These are phyloP conservation scores for Solanum acaule DNA, from an alignment of 257 asterid genomes.

Conservation along the genomic window DNA sequence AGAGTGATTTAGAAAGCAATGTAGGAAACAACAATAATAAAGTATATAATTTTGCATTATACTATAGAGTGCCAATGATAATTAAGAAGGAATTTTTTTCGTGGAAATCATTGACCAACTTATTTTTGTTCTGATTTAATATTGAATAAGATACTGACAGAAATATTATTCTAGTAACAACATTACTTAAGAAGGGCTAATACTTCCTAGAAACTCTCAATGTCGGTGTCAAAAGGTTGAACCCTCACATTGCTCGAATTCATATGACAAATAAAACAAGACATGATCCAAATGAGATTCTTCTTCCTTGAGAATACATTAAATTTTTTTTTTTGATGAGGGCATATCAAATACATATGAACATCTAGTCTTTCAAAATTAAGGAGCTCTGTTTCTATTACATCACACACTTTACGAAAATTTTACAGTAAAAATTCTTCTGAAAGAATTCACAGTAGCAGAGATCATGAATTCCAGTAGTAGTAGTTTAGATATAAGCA, in stretches of 20 bases:
- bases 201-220: conserved; percentile 41
- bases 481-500: too few relatives aligned
- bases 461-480: too few relatives aligned
- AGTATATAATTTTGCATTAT: background rate
- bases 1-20: background rate
- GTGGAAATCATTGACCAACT: background rate
- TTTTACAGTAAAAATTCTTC: too few relatives aligned
- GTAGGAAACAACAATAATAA: background rate
- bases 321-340: too few relatives aligned
- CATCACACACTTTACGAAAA: too few relatives aligned
- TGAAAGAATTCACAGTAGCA: too few relatives aligned
- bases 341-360: too few relatives aligned
- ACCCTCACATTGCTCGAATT: conserved; percentile 35
- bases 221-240: conserved; percentile 35
- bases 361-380: too few relatives aligned
- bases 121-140: background rate
- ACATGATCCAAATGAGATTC: too few relatives aligned
- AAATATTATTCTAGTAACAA: conserved; percentile 41
- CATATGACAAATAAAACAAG: too few relatives aligned
- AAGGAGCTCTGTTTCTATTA: too few relatives aligned
- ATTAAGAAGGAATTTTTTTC: background rate
- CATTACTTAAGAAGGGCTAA: conserved; percentile 37
- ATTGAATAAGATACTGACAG: background rate
- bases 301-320: too few relatives aligned
- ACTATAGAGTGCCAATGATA: background rate